Evolutionary conservation across 2,329 filamentous ascomycete genomes (phyloP), one percentile per base, ranked within the genome.

Genomic region (Apiospora malaysiana): DNA sequence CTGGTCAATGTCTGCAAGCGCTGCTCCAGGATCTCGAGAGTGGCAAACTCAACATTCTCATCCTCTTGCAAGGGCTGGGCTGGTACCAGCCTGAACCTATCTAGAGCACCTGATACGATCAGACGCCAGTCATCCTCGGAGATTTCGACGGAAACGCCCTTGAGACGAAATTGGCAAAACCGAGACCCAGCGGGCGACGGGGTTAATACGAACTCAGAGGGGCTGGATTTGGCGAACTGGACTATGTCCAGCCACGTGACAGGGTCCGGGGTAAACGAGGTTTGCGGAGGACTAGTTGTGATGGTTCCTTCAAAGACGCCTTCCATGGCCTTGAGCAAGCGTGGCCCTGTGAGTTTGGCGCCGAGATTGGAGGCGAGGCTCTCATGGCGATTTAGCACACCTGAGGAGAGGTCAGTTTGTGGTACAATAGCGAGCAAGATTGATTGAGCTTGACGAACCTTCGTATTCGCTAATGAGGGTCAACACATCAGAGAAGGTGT

Each of bases 181-280:
- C 92, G 88, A 69, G 88, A 83, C 25, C 92, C 92, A 74, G 93
- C 91, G 63, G 89, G 86, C 73, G 88, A 87, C 71, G 92, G 90
- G 70, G 89, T 90, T 68, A 97, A 83, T 45, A 89, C 88, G 81
- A 97, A 96, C 70, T 95, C 93, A 74, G 90, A 87, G 0, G 94
- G 93, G 73, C 94, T 94, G 74, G 90, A 90, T 77, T 92, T 93
- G 73, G 94, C 93, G 81, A 95, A 96, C 74, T 93, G 90, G 74
- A 97, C 92, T 69, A 97, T 91, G 77, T 97, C 94, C 49, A 96
- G 85, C 94, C 94, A 97, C 16, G 90, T 92, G 70, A 96, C 88
- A 8, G 80, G 76, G 68, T 81, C 75, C 7, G 86, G 86, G 5
- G 86, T 88, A 43, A 87, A 82, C 86, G 89, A 77, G 82, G 90